Evolutionary conservation across 305 asterid species (phyloP), one percentile per base, ranked within the genome.

Genomic region (Ajuga reptans): DNA sequence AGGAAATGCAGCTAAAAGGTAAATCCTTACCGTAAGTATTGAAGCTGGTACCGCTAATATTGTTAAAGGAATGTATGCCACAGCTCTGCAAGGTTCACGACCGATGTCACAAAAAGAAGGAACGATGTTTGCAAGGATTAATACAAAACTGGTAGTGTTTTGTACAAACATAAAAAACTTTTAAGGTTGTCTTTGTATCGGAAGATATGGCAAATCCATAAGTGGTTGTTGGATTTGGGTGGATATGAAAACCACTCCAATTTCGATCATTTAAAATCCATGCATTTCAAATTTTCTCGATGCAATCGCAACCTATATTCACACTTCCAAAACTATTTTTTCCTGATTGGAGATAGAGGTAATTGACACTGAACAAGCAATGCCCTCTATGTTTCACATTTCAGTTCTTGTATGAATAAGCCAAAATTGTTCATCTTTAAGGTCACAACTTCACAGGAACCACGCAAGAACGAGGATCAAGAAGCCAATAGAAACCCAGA

Each of bases 1-100:
- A 57, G 37, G 15, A 14, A n/a, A 16, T 10, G 45, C 37, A 56
- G 50, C 15, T 12, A 42, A 24, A 42, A n/a, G n/a, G n/a, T n/a
- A 21, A 21, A 21, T 78, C 75, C 80, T 77, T 84, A 93, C 97
- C 62, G 99, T 90, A 57, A 93, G 95, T 50, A 93, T 60, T 66
- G 97, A 91, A 78, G 99, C 99, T 72, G 99, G 99, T 71, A 93
- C 99, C 14, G 97, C 96, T 81, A 93, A 78, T 74, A 91, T 80
- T 7, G 99, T 93, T 58, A 91, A 72, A 54, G 98, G 96, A 73
- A 93, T 86, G 78, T 93, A 93, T 63, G 98, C 96, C 81, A 90
- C 78, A 52, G 97, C 97, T 82, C 98, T 93, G 86, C 81, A 77
- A 68, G 66, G 68, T 68, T 73, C 68, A 70, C 24, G 66, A 82